These are phyloP conservation scores for Phytopythium delawarense DNA, from an alignment of 352 stramenopile species.

Conservation along the genomic window DNA sequence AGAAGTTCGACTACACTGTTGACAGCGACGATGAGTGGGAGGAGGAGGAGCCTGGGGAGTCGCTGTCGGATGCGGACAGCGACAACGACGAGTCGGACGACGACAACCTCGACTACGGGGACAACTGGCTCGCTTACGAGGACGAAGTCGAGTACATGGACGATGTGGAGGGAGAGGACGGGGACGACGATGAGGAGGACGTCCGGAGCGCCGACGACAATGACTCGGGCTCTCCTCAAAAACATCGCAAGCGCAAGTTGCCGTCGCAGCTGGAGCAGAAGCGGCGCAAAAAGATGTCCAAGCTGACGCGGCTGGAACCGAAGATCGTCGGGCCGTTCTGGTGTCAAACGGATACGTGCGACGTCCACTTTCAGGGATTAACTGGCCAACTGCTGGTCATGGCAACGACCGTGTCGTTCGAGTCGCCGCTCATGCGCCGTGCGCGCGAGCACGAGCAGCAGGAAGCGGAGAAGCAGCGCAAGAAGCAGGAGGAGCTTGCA, in stretches of 20 bases:
- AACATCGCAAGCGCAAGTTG: conserved; percentile 39
- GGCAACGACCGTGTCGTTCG: conserved; percentile 23
- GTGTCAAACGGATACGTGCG: conserved; percentile 8
- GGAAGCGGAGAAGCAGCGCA: conserved; percentile 22
- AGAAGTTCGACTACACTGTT: conserved; percentile 70
- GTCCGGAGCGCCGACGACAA: conserved; percentile 15
- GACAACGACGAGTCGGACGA: conserved; percentile 69
- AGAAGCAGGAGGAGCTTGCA: conserved; percentile 15
- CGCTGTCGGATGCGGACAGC: conserved; percentile 65
- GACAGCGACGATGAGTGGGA: conserved; percentile 89
- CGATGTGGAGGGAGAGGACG: conserved; percentile 21
- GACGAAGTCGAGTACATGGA: conserved; percentile 87
- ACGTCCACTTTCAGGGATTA: conserved; percentile 13
- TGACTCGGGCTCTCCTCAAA: conserved; percentile 18
- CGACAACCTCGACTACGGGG: conserved; percentile 79
- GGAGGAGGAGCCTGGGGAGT: conserved; percentile 84
- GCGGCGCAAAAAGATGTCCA: conserved; percentile 52
- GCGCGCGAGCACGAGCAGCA: conserved; percentile 39
- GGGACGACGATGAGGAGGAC: conserved; percentile 10
- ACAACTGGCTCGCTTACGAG: conserved; percentile 85
- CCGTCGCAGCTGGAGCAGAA: conserved; percentile 47
- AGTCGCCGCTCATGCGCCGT: conserved; percentile 45
- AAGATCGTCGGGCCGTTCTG: conserved; percentile 57
- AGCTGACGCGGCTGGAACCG: conserved; percentile 63
- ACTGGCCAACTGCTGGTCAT: conserved; percentile 26